Conservation (phyloP, 2,329 filamentous ascomycete species). For the Fusarium drepaniforme region DNA sequence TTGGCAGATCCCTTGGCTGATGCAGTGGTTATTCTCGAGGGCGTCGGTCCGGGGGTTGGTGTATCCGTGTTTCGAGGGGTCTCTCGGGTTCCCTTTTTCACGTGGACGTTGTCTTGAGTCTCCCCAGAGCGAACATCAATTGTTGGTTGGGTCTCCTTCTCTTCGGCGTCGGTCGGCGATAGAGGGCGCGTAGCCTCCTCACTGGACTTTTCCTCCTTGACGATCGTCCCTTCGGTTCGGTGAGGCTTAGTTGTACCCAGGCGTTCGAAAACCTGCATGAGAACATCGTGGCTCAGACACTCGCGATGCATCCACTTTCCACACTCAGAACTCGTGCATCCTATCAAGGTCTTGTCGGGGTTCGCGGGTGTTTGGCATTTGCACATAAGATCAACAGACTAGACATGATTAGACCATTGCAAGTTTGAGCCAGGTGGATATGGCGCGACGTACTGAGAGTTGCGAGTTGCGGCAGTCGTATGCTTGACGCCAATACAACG, state of each 20-base stretch:
- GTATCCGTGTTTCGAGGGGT: slow-evolving; percentile 48
- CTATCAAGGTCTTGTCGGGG: slow-evolving; percentile 70
- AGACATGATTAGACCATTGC: slow-evolving; percentile 36
- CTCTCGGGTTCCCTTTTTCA: slow-evolving; percentile 50
- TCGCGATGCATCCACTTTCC: slow-evolving; percentile 73
- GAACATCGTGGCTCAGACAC: slow-evolving; percentile 69
- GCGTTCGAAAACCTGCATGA: slow-evolving; percentile 62
- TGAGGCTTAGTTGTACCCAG: slow-evolving; percentile 66
- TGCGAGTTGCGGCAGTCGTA: slow-evolving; percentile 69
- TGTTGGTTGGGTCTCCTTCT: slow-evolving; percentile 63
- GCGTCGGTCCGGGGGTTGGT: slow-evolving; percentile 47
- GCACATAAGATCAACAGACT: slow-evolving; percentile 69
- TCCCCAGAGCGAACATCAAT: slow-evolving; percentile 65
- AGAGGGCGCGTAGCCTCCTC: slow-evolving; percentile 55
- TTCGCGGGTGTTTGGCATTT: slow-evolving; percentile 71
- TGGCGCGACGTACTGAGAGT: slow-evolving; percentile 64
- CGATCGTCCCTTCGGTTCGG: slow-evolving; percentile 50
- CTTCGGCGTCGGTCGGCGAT: slow-evolving; percentile 64
- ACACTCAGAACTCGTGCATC: slow-evolving; percentile 67
- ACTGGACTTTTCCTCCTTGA: slow-evolving; percentile 55
- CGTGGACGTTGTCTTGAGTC: slow-evolving; percentile 53
- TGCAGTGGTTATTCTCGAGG: slow-evolving; percentile 39
- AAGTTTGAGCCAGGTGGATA: background rate
- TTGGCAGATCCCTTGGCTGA: slow-evolving; percentile 45
- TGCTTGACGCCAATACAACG: slow-evolving; percentile 74